phyloP scores from a whole-genome alignment of 2,329 filamentous ascomycete genomes.

The Gaeumannomyces sp. region DNA sequence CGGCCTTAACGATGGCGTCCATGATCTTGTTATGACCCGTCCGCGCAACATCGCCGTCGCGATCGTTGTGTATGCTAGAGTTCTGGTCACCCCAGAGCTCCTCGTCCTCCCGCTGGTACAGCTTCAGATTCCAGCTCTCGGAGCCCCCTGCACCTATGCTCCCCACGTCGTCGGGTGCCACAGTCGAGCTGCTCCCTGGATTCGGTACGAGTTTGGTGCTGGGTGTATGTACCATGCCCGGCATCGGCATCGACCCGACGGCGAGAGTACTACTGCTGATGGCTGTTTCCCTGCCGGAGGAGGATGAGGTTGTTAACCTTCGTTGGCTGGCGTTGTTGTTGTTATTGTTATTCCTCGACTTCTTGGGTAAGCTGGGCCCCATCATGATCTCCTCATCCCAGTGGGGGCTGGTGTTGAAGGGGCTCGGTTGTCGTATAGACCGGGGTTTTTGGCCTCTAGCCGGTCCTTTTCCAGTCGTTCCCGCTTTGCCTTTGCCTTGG shows the following conservation, averaged over 20 bases:
- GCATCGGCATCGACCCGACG: slow-evolving; percentile 21
- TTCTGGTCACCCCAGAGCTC: slow-evolving; percentile 65
- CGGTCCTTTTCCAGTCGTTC: slow-evolving; percentile 60
- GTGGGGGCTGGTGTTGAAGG: slow-evolving; percentile 80
- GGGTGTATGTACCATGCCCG: background rate
- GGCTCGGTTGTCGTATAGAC: slow-evolving; percentile 71
- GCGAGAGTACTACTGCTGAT: slow-evolving; percentile 32
- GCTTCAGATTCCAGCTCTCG: slow-evolving; percentile 65
- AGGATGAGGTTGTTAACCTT: slow-evolving; percentile 43
- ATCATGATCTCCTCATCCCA: slow-evolving; percentile 83
- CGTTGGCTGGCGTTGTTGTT: slow-evolving; percentile 55
- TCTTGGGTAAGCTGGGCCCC: slow-evolving; percentile 68
- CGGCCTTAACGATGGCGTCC: slow-evolving; percentile 53
- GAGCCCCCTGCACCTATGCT: slow-evolving; percentile 31
- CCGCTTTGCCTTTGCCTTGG: slow-evolving; percentile 62
- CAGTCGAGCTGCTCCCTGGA: slow-evolving; percentile 35
- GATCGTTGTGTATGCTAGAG: background rate
- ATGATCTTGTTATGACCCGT: slow-evolving; percentile 47
- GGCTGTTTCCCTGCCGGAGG: slow-evolving; percentile 44
- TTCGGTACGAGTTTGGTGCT: slow-evolving; percentile 17
- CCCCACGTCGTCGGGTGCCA: slow-evolving; percentile 40
- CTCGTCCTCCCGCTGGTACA: slow-evolving; percentile 84
- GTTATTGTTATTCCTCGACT: slow-evolving; percentile 35
- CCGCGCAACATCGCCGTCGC: slow-evolving; percentile 37
- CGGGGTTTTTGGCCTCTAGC: slow-evolving; percentile 63